These are phyloP conservation scores for Podila horticola DNA, from an alignment of 192 early-diverging fungal genomes.

Conservation along the genomic window DNA sequence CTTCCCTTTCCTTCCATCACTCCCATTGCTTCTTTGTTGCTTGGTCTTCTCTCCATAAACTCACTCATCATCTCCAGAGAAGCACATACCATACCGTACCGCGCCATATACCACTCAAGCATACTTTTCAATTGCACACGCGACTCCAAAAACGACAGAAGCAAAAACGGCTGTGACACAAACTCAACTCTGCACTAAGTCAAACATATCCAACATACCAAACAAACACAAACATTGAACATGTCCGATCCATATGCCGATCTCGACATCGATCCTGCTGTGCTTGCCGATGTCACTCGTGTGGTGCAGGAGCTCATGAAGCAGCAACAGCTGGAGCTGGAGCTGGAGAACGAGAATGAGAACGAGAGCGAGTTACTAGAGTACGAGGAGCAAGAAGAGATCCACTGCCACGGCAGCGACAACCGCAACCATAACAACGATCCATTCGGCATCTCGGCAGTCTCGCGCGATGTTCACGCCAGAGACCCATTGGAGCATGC, in stretches of 20 bases:
- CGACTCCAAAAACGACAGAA: neutral
- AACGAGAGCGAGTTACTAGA: neutral
- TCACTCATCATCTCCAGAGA: neutral
- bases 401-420: neutral
- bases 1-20: neutral
- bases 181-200: neutral
- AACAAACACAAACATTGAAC: conserved; percentile 4
- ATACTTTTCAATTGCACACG: neutral
- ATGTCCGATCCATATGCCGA: conserved; percentile 3
- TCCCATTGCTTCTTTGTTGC: neutral
- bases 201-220: neutral
- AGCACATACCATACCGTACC: too few relatives aligned
- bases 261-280: conserved; percentile 40
- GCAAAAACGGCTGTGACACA: too few relatives aligned
- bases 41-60: neutral
- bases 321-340: conserved; percentile 19
- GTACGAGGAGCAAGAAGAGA: conserved; percentile 4
- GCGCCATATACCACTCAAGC: too few relatives aligned
- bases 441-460: neutral
- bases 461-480: conserved; percentile 18
- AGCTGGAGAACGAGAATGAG: neutral
- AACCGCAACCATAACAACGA: neutral
- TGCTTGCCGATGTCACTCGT: conserved; percentile 46
- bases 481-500: conserved; percentile 4
- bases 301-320: conserved; percentile 44